phyloP scores from a whole-genome alignment of 192 early-diverging fungal genomes.

The Dispira parvispora region DNA sequence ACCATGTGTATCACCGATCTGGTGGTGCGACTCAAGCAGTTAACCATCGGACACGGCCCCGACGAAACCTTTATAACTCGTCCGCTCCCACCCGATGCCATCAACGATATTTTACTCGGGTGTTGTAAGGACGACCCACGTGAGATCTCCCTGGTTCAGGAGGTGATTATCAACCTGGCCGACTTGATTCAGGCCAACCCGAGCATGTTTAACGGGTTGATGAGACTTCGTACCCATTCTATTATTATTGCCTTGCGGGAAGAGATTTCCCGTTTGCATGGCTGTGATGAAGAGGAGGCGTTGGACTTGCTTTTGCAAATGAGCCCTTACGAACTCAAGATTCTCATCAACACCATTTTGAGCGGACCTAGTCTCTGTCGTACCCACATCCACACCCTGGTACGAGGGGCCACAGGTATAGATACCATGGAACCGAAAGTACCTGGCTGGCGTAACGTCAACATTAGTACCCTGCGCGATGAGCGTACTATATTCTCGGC shows the following conservation, averaged over 20 bases:
- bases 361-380: constrained; percentile 34
- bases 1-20: constrained; percentile 69
- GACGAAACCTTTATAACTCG: constrained; percentile 47
- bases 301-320: constrained; percentile 63
- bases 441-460: constrained; percentile 9
- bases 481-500: constrained; percentile 12
- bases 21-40: constrained; percentile 55
- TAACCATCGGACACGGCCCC: constrained; percentile 54
- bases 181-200: constrained; percentile 50
- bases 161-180: constrained; percentile 65
- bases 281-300: constrained; percentile 61
- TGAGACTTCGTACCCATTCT: constrained; percentile 63
- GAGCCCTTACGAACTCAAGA: constrained; percentile 60
- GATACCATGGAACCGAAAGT: neutral
- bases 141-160: constrained; percentile 68
- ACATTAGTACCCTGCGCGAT: constrained; percentile 12
- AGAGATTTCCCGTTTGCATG: constrained; percentile 56
- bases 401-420: neutral
- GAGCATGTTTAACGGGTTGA: constrained; percentile 62
- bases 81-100: constrained; percentile 49
- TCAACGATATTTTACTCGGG: constrained; percentile 44
- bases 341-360: constrained; percentile 51
- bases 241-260: constrained; percentile 76
- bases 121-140: constrained; percentile 54
- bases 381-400: constrained; percentile 1